Evolutionary conservation across 768 basidiomycete species (phyloP).

Genomic region (Clavulina sp.): DNA sequence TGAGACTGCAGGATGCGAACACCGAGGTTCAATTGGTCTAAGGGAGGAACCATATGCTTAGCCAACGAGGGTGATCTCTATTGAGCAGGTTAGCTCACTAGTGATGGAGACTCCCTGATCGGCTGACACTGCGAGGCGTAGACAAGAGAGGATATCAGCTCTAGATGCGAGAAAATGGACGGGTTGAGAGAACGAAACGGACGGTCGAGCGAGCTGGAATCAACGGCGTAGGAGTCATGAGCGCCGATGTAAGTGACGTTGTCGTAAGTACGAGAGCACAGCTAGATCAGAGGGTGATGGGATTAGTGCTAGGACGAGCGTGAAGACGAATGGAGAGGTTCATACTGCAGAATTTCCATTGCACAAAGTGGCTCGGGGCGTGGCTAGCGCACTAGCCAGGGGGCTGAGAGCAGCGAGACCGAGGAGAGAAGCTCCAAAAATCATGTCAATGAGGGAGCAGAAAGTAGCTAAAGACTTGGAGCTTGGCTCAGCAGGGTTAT

Average conservation of each 20-base stretch:
- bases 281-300: too few species aligned
- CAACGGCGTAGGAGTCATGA: conserved; percentile 82
- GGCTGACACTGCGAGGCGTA: background rate
- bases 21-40: conserved; percentile 67
- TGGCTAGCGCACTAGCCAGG: too few species aligned
- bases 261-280: conserved; percentile 59
- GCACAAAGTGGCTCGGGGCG: too few species aligned
- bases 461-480: too few species aligned
- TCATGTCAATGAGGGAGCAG: too few species aligned
- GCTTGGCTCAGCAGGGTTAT: too few species aligned
- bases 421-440: too few species aligned
- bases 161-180: background rate
- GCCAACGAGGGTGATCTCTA: background rate
- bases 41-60: background rate
- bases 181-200: background rate
- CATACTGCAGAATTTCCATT: too few species aligned
- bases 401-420: too few species aligned
- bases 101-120: background rate
- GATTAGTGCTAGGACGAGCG: too few species aligned
- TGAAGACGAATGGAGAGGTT: too few species aligned
- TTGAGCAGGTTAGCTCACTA: background rate
- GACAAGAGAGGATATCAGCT: too few species aligned
- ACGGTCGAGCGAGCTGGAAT: conserved; percentile 36
- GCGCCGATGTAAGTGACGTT: conserved; percentile 81
- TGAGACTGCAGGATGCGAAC: conserved; percentile 73